phyloP scores from a whole-genome alignment of 768 basidiomycete genomes.

The Psilocybe cyanescens region DNA sequence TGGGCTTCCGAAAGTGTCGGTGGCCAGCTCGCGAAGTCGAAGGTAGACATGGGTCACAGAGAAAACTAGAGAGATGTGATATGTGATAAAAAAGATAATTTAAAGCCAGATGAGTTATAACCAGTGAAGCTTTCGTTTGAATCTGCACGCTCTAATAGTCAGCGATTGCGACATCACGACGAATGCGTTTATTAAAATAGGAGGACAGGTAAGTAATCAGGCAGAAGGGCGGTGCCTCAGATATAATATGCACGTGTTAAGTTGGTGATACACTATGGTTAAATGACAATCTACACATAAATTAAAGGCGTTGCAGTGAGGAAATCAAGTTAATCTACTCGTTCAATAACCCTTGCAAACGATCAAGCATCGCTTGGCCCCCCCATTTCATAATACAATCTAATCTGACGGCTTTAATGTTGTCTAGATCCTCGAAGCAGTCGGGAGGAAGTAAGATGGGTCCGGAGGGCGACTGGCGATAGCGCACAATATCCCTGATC shows the following conservation, averaged over 20 bases:
- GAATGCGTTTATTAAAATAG: background rate
- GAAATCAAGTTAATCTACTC: conserved; percentile 5
- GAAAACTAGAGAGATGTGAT: background rate
- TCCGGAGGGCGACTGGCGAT: conserved; percentile 50
- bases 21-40: conserved; percentile 72
- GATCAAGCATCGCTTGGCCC: conserved; percentile 17
- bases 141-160: conserved; percentile 1
- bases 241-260: background rate
- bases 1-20: conserved; percentile 65
- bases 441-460: conserved; percentile 46
- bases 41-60: conserved; percentile 25
- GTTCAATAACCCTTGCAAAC: conserved; percentile 21
- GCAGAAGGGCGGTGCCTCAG: background rate
- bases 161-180: conserved; percentile 25
- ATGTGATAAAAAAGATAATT: background rate
- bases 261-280: background rate
- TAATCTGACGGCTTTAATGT: conserved; percentile 23
- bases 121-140: background rate
- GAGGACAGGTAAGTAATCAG: background rate
- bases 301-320: background rate
- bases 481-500: conserved; percentile 58
- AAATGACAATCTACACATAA: background rate
- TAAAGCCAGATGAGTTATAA: background rate
- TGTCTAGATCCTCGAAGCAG: conserved; percentile 46
- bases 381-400: conserved; percentile 27